Evolutionary conservation across 2,329 filamentous ascomycete genomes (phyloP).

Genomic region (Rutstroemia sp.): DNA sequence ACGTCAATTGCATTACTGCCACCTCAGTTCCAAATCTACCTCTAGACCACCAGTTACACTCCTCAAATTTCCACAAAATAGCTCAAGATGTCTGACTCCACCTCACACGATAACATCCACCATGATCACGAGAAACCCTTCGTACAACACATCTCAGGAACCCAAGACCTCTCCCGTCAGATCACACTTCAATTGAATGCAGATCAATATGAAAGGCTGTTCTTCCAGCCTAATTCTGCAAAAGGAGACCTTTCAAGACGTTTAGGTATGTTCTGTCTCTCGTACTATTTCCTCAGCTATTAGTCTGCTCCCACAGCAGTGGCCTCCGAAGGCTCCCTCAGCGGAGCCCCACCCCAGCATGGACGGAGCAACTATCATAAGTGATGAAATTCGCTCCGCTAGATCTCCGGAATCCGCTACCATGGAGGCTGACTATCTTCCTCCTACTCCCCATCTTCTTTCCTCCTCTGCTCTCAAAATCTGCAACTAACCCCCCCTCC

Average conservation of each 20-base stretch:
- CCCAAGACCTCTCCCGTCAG: background rate
- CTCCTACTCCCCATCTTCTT: background rate
- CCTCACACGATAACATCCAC: background rate
- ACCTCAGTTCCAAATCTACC: too few relatives aligned
- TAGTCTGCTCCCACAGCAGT: too few relatives aligned
- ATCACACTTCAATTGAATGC: slow-evolving; percentile 9
- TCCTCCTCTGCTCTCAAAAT: background rate
- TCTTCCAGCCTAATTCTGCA: slow-evolving; percentile 13
- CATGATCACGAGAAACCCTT: background rate
- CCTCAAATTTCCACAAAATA: background rate
- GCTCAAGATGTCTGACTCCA: background rate
- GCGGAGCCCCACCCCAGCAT: too few relatives aligned
- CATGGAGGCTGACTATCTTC: too few relatives aligned
- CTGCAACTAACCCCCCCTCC: too few relatives aligned
- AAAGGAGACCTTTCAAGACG: slow-evolving; percentile 15
- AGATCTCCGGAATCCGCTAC: too few relatives aligned
- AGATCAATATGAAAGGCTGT: slow-evolving; percentile 15
- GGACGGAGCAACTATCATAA: too few relatives aligned
- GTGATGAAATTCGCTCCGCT: too few relatives aligned
- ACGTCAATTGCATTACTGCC: too few relatives aligned
- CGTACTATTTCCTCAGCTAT: too few relatives aligned
- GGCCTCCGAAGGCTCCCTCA: too few relatives aligned
- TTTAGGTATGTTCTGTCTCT: slow-evolving; percentile 8
- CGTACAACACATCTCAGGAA: background rate
- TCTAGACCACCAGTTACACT: background rate